Conservation (phyloP, 208 protist species). For the Phytomonas francai region DNA sequence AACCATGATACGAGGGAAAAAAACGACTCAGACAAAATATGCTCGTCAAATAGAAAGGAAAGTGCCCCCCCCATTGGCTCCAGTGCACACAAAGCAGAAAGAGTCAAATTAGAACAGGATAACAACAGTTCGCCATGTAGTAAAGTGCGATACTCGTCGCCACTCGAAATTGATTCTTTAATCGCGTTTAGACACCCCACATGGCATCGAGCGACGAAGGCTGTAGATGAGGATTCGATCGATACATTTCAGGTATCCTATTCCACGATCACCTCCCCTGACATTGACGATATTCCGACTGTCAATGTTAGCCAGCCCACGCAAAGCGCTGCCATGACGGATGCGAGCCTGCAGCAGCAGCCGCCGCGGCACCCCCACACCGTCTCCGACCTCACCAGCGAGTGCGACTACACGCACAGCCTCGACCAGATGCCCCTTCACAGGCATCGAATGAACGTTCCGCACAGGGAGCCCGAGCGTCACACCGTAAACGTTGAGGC, state of each 20-base stretch:
- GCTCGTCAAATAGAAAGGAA: not conserved
- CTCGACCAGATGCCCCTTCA: not conserved
- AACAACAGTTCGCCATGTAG: too few relatives aligned
- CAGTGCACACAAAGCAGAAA: too few relatives aligned
- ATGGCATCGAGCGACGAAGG: too few relatives aligned
- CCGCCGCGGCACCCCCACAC: too few relatives aligned
- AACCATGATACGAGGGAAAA: not conserved
- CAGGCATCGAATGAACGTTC: not conserved
- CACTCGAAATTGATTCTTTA: too few relatives aligned
- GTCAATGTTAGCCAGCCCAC: slow-evolving; percentile 68
- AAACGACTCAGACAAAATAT: not conserved
- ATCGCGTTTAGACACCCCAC: too few relatives aligned
- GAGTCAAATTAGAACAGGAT: too few relatives aligned
- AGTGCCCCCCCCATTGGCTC: not conserved
- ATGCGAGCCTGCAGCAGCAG: not conserved
- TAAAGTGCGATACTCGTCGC: too few relatives aligned
- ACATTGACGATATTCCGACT: too few relatives aligned
- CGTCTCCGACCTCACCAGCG: slow-evolving; percentile 26
- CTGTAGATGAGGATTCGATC: too few relatives aligned
- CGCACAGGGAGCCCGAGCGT: slow-evolving; percentile 21
- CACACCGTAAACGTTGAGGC: slow-evolving; percentile 29
- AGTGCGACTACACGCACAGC: slow-evolving; percentile 23
- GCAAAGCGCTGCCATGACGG: slow-evolving; percentile 14
- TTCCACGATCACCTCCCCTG: too few relatives aligned
- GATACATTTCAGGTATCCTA: too few relatives aligned